phyloP scores from a whole-genome alignment of 2,329 filamentous ascomycete species.

The Exutisphaerella laricina region DNA sequence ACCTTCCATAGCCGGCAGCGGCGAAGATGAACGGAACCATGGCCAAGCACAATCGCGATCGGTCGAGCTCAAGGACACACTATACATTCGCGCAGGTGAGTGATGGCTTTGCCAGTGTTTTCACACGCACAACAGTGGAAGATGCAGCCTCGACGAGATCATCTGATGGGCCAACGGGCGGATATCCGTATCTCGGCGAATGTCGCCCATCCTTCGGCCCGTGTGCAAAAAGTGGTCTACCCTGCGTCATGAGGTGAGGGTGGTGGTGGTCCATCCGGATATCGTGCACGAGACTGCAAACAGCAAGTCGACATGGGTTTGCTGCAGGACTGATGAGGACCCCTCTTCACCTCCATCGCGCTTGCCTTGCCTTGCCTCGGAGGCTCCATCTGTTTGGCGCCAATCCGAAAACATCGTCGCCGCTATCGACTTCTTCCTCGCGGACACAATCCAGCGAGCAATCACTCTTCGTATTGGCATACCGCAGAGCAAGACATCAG shows the following conservation, averaged over 20 bases:
- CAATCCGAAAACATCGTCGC: too few relatives aligned
- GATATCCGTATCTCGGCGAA: too few relatives aligned
- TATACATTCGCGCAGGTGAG: constrained; percentile 6
- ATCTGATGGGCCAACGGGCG: too few relatives aligned
- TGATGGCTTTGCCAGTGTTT: background rate
- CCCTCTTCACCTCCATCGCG: background rate
- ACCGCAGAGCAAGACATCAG: too few relatives aligned
- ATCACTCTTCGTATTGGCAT: background rate
- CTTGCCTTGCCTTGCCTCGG: background rate
- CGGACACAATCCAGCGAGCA: too few relatives aligned
- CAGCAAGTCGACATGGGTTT: background rate
- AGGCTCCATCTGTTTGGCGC: background rate
- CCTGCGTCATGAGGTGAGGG: background rate
- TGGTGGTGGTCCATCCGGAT: too few relatives aligned
- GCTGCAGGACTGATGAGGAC: background rate
- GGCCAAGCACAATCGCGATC: background rate
- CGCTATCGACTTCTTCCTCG: too few relatives aligned
- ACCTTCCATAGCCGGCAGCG: background rate
- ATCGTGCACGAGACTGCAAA: background rate
- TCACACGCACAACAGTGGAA: background rate
- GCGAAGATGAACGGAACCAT: constrained; percentile 6
- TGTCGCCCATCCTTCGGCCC: background rate
- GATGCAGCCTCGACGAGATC: background rate
- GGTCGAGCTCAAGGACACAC: constrained; percentile 3
- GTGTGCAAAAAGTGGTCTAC: background rate